Evolutionary conservation across 1,284 basidiomycete species (phyloP).

Genomic region (Porogramme epimiltina): DNA sequence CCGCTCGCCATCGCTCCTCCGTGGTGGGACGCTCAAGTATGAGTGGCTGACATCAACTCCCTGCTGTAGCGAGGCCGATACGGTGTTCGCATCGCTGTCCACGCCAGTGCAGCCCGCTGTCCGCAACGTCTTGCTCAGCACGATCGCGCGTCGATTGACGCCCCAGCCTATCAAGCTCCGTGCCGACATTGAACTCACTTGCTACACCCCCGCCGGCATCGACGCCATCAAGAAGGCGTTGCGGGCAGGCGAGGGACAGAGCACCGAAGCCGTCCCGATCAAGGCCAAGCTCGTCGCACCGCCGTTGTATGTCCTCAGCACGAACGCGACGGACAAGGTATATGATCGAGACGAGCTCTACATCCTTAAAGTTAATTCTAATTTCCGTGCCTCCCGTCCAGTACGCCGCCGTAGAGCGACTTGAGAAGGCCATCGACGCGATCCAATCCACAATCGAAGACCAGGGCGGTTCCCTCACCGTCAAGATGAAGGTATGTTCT

Average conservation of each 20-base stretch:
- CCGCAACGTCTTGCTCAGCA: conserved; percentile 72
- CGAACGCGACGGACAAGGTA: conserved; percentile 96
- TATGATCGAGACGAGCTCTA: neutral
- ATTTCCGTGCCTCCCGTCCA: too few species aligned
- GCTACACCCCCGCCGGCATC: conserved; percentile 97
- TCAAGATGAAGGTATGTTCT: conserved; percentile 92
- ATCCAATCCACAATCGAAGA: conserved; percentile 87
- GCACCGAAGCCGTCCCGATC: conserved; percentile 92
- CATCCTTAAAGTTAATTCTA: too few species aligned
- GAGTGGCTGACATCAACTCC: too few species aligned
- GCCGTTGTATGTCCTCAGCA: conserved; percentile 93
- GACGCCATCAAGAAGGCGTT: conserved; percentile 96
- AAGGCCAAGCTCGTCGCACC: conserved; percentile 97
- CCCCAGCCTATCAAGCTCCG: conserved; percentile 99
- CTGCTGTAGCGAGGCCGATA: conserved; percentile 81
- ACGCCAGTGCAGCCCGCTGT: conserved; percentile 64
- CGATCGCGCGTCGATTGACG: conserved; percentile 93
- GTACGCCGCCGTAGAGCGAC: conserved; percentile 88
- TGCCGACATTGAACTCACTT: conserved; percentile 97
- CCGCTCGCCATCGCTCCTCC: too few species aligned
- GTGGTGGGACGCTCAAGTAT: conserved; percentile 1
- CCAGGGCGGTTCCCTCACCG: conserved; percentile 83
- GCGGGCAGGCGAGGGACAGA: conserved; percentile 84
- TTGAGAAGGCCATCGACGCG: conserved; percentile 91
- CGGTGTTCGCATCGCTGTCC: conserved; percentile 78